Percentiles rank a stretch among this genome's conserved stretches.
Evolutionary conservation across 768 basidiomycete genomes (phyloP).

Genomic region (Mycena rebaudengoi): DNA sequence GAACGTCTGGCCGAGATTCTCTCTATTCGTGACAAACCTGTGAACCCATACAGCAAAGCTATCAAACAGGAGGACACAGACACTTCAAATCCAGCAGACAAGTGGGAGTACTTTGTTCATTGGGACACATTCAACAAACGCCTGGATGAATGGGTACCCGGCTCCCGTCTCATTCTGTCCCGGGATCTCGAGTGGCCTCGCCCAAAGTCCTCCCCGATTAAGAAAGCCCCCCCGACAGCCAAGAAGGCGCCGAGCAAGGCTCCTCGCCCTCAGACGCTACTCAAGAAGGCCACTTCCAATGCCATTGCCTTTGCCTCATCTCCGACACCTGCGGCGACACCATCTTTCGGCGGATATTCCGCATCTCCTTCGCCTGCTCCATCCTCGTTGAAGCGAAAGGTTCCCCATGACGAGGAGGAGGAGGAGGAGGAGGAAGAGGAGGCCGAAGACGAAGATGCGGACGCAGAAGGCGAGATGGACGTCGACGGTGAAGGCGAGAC

Average conservation of each 20-base stretch:
- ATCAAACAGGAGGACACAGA: constrained; percentile 54
- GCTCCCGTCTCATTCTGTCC: constrained; percentile 82
- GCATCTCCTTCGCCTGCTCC: constrained; percentile 68
- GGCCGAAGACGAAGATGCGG: constrained; percentile 61
- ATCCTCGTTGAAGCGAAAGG: constrained; percentile 72
- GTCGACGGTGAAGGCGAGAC: constrained; percentile 79
- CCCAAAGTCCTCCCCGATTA: constrained; percentile 72
- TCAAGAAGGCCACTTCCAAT: constrained; percentile 77
- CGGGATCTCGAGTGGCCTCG: constrained; percentile 97
- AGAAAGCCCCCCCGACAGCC: constrained; percentile 55
- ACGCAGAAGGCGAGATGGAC: constrained; percentile 78
- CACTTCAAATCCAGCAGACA: constrained; percentile 69
- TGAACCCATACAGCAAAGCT: constrained; percentile 60
- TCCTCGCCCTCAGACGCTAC: constrained; percentile 62
- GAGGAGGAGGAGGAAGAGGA: constrained; percentile 67
- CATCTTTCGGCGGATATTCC: constrained; percentile 54
- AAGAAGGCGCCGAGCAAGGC: constrained; percentile 68
- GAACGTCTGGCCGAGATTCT: constrained; percentile 96
- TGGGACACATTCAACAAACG: constrained; percentile 99
- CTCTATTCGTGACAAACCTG: constrained; percentile 89
- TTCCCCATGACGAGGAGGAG: constrained; percentile 70
- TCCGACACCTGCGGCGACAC: constrained; percentile 66
- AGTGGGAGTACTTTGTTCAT: constrained; percentile 95
- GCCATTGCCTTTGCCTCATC: constrained; percentile 65
- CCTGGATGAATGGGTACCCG: constrained; percentile 95